Evolutionary conservation across 2,329 filamentous ascomycete species (phyloP).

Genomic region (Penicillium sumatraense): DNA sequence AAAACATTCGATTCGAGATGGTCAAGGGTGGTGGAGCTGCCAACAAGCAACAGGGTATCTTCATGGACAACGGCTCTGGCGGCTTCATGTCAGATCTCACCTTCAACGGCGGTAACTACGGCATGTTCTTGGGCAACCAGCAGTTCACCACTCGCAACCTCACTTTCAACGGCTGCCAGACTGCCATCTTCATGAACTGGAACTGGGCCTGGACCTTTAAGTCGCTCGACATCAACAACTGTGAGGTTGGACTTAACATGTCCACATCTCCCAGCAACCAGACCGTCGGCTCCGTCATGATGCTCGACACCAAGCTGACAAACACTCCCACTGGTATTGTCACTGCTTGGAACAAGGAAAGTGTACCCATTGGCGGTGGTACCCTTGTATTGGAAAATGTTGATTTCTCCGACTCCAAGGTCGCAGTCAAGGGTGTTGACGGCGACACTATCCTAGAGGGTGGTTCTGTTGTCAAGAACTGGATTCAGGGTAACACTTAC

Average conservation of each 20-base stretch:
- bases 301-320: slow-evolving; percentile 79
- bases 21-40: slow-evolving; percentile 64
- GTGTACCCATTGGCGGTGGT: slow-evolving; percentile 72
- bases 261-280: slow-evolving; percentile 67
- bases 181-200: slow-evolving; percentile 88
- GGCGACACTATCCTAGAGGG: slow-evolving; percentile 69
- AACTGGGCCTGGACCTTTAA: slow-evolving; percentile 88
- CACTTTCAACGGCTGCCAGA: slow-evolving; percentile 80
- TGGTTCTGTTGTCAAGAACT: slow-evolving; percentile 70
- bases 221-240: slow-evolving; percentile 73
- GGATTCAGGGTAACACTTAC: slow-evolving; percentile 80
- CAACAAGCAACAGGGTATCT: slow-evolving; percentile 76
- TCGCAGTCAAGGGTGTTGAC: slow-evolving; percentile 65
- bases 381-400: slow-evolving; percentile 88
- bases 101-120: slow-evolving; percentile 81
- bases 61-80: slow-evolving; percentile 84
- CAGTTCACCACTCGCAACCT: slow-evolving; percentile 86
- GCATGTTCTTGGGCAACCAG: slow-evolving; percentile 81
- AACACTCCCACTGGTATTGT: slow-evolving; percentile 77
- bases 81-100: slow-evolving; percentile 82
- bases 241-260: slow-evolving; percentile 79
- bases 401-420: slow-evolving; percentile 73
- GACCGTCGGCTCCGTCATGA: slow-evolving; percentile 81
- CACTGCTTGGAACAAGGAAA: slow-evolving; percentile 70
- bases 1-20: slow-evolving; percentile 85